These are phyloP conservation scores for Talaromyces ruber DNA, from an alignment of 495 filamentous ascomycete species.

Conservation along the genomic window DNA sequence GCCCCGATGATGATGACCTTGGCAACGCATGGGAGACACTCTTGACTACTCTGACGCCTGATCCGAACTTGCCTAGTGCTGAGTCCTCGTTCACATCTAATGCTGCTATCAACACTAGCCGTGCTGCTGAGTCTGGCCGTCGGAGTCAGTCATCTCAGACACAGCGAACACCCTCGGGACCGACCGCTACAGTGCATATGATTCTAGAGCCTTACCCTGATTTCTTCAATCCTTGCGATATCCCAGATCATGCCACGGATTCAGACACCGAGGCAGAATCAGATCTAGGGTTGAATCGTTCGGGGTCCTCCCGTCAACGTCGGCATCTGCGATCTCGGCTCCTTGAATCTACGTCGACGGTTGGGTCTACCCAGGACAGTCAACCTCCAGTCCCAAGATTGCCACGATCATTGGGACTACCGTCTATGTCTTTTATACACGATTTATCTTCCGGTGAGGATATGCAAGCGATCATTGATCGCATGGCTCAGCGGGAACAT, in stretches of 20 bases:
- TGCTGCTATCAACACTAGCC: constrained; percentile 30
- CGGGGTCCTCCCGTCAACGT: constrained; percentile 14
- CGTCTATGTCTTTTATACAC: constrained; percentile 22
- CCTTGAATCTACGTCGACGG: constrained; percentile 12
- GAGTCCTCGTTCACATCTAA: constrained; percentile 73
- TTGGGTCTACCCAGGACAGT: constrained; percentile 28
- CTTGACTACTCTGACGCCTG: constrained; percentile 69
- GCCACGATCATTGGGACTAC: constrained; percentile 10
- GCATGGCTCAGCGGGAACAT: constrained; percentile 56
- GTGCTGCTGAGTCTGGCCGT: constrained; percentile 22
- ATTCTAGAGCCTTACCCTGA: constrained; percentile 33
- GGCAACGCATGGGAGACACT: constrained; percentile 67
- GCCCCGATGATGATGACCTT: constrained; percentile 55
- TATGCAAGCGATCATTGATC: constrained; percentile 61
- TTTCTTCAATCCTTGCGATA: constrained; percentile 34
- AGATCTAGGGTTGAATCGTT: constrained; percentile 14
- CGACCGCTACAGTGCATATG: constrained; percentile 15
- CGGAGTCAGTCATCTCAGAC: constrained; percentile 26
- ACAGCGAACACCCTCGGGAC: constrained; percentile 15
- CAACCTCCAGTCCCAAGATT: constrained; percentile 23
- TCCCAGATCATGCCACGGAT: constrained; percentile 17
- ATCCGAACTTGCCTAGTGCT: constrained; percentile 68
- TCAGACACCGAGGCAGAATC: constrained; percentile 28
- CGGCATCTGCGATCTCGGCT: constrained; percentile 17
- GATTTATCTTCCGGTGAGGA: constrained; percentile 24